Evolutionary conservation across 2,329 filamentous ascomycete species (phyloP).

Genomic region (Cordyceps militaris): DNA sequence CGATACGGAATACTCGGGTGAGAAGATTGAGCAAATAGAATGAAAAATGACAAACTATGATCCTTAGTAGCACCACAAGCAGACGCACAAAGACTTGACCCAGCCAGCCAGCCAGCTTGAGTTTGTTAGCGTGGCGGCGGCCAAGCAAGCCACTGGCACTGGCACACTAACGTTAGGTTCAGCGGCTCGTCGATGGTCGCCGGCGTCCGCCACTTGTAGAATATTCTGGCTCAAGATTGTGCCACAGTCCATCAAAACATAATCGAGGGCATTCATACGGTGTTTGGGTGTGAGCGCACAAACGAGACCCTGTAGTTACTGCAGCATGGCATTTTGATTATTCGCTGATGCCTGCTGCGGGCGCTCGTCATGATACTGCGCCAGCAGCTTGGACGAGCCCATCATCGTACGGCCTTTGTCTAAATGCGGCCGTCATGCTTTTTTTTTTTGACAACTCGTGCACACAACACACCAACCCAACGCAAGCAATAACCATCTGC

Average conservation of each 20-base stretch:
- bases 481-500: background rate
- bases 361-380: background rate
- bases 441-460: background rate
- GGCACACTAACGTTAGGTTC: no score
- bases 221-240: background rate
- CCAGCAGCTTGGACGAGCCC: background rate
- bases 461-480: background rate
- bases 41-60: no score
- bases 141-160: no score
- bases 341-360: background rate
- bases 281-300: no score
- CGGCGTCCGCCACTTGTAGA: no score
- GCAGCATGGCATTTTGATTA: background rate
- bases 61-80: background rate
- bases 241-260: background rate
- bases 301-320: no score
- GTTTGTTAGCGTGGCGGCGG: background rate
- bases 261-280: no score
- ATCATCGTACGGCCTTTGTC: background rate
- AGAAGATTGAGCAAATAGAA: no score
- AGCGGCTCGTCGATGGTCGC: no score
- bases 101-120: background rate
- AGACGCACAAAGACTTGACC: background rate
- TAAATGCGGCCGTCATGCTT: background rate
- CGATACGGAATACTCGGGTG: no score